These are phyloP conservation scores for Zea mays DNA, from an alignment of 176 grass and related monocot species.

Conservation along the genomic window DNA sequence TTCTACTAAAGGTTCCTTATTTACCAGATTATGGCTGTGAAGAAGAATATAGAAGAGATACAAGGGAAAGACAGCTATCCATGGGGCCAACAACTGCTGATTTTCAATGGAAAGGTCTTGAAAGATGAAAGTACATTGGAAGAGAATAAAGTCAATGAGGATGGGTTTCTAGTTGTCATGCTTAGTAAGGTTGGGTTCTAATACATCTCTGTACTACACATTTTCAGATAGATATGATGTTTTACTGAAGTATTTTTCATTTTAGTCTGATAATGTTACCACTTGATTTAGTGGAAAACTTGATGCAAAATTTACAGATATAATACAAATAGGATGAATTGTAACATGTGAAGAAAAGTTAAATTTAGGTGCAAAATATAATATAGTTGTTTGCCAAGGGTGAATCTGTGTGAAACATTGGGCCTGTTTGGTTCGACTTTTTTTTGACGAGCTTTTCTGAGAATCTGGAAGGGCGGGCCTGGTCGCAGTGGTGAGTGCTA, in stretches of 20 bases:
- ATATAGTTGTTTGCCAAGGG: background rate
- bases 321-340: background rate
- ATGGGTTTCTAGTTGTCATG: constrained; percentile 88
- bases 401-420: background rate
- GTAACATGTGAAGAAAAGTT: background rate
- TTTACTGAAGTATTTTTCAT: constrained; percentile 26
- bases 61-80: constrained; percentile 91
- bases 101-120: constrained; percentile 86
- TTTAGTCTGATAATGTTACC: background rate
- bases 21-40: constrained; percentile 83
- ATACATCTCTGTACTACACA: background rate
- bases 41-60: constrained; percentile 87
- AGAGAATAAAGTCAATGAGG: constrained; percentile 81
- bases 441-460: too few relatives aligned
- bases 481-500: too few relatives aligned
- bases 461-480: too few relatives aligned
- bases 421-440: too few relatives aligned
- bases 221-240: background rate
- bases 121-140: constrained; percentile 95
- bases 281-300: background rate
- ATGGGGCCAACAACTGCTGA: constrained; percentile 83
- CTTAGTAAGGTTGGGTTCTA: constrained; percentile 67
- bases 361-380: background rate
- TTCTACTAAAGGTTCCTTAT: constrained; percentile 27
- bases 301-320: background rate